Evolutionary conservation across 2,329 filamentous ascomycete genomes (phyloP).

Genomic region (Fusarium algeriense): DNA sequence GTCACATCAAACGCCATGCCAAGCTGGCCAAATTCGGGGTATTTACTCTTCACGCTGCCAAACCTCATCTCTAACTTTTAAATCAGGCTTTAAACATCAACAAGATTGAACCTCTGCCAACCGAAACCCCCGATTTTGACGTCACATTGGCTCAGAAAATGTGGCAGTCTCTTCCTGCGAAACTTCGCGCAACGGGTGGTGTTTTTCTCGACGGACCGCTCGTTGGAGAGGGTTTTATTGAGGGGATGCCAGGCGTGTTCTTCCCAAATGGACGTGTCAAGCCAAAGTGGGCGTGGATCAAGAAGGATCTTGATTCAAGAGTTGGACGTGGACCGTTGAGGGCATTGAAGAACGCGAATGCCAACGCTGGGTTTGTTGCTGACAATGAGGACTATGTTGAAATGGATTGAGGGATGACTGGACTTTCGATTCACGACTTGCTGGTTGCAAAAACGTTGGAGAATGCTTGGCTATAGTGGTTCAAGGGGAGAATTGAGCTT

Average conservation of each 20-base stretch:
- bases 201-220: slow-evolving; percentile 14
- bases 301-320: slow-evolving; percentile 6
- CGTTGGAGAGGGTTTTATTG: slow-evolving; percentile 4
- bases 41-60: rapidly evolving
- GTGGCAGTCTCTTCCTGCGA: slow-evolving; percentile 23
- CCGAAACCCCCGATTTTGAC: neutral
- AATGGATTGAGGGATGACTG: rapidly evolving
- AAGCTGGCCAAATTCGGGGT: slow-evolving; percentile 21
- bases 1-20: slow-evolving; percentile 20
- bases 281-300: slow-evolving; percentile 11
- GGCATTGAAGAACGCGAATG: slow-evolving; percentile 5
- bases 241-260: slow-evolving; percentile 7
- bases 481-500: neutral
- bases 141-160: slow-evolving; percentile 16
- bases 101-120: neutral
- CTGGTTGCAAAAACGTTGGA: rapidly evolving
- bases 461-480: neutral
- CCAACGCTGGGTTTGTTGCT: neutral
- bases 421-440: neutral
- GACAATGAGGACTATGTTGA: rapidly evolving
- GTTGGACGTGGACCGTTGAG: slow-evolving; percentile 4
- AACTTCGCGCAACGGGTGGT: slow-evolving; percentile 9
- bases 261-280: slow-evolving; percentile 18
- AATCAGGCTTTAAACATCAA: slow-evolving; percentile 1
- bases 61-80: rapidly evolving